Base-by-base conservation (phyloP, 192 early-diverging fungal genomes). In the Backusella australiensis region DNA sequence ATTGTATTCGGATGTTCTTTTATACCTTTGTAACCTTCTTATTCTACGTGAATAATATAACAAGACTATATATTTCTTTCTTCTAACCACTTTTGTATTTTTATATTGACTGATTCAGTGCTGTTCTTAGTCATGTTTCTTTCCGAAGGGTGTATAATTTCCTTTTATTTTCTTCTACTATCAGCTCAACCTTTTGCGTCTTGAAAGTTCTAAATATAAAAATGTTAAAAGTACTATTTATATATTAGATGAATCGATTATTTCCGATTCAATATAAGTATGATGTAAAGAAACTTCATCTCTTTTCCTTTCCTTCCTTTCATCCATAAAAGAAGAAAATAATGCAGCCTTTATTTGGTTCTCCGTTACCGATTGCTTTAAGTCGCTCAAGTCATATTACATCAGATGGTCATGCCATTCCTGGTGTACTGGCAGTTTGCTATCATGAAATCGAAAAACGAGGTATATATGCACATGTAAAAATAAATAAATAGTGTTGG, bases 301-400 rank as follows among this genome's bases (percentile, higher is more conserved):
- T 53, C 35, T 23, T 7, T 36, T 35, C 29, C 4, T 34, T 29
- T 66, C 59, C 32, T 73, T 44, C 68, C 63, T 63, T 56, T 72
- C 41, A 77, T 72, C 29, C 21, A 21, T 9, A 71, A 4, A 71
- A 42, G 19, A 39, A 3, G 6, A 11, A 15, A 29, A 21, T 17
- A 32, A 49, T 71, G 70, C 42, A 29, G 32, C 41, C 70, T 19
- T 71, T 71, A 34, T 71, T 71, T 71, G 70, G 70, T 15, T 34
- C 39, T 6, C n/a, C 70, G 11, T 29, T 71, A 32, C 14, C 42
- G 0, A 49, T 17, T 9, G 70, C 70, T 42, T 71, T 71, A 49
- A 44, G 41, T 71, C 70, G 39, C 6, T 71, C 70, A 14, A 71
- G 42, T n/a, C 41, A 44, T 46, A 71, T 41, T 6, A 71, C 70